Percentiles rank a stretch among this genome's conserved stretches.
These are phyloP conservation scores for Lipomyces anomalus DNA, from an alignment of 805 yeast species.

Conservation along the genomic window DNA sequence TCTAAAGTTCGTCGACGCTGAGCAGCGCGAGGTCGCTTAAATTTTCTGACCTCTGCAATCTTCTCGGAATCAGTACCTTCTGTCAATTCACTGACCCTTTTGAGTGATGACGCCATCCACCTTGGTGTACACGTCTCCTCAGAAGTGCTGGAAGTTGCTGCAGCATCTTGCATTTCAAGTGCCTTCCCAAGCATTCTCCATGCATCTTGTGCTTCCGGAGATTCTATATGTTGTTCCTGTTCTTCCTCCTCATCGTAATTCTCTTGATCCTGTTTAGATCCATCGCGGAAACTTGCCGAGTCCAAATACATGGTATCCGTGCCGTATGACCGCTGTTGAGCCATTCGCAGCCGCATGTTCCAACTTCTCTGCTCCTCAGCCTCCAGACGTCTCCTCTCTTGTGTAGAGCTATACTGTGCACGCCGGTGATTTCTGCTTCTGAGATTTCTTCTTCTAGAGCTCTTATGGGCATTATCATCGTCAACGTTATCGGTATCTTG, in stretches of 20 bases:
- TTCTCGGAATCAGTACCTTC: neutral
- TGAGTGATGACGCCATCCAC: constrained; percentile 9
- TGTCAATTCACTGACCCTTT: no score
- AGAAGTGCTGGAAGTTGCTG: constrained; percentile 10
- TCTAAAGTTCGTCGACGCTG: constrained; percentile 12
- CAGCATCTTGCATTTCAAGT: constrained; percentile 19
- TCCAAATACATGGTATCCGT: neutral
- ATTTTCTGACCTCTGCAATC: constrained; percentile 8
- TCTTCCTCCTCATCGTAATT: no score
- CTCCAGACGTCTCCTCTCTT: constrained; percentile 6
- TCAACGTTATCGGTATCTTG: neutral
- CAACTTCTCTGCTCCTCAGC: constrained; percentile 2
- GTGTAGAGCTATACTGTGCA: constrained; percentile 2
- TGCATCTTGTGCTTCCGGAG: constrained; percentile 29
- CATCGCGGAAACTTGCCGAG: no score
- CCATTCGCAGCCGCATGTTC: constrained; percentile 3
- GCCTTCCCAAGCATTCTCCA: constrained; percentile 33
- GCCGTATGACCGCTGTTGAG: constrained; percentile 8
- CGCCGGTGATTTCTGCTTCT: neutral
- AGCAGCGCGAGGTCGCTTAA: constrained; percentile 17
- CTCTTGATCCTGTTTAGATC: constrained; percentile 3
- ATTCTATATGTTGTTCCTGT: constrained; percentile 5
- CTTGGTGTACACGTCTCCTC: constrained; percentile 1
- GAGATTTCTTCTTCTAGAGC: neutral
- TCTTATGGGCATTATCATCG: constrained; percentile 2